phyloP scores from a whole-genome alignment of 23 red algal genomes.

The Gracilaria domingensis region DNA sequence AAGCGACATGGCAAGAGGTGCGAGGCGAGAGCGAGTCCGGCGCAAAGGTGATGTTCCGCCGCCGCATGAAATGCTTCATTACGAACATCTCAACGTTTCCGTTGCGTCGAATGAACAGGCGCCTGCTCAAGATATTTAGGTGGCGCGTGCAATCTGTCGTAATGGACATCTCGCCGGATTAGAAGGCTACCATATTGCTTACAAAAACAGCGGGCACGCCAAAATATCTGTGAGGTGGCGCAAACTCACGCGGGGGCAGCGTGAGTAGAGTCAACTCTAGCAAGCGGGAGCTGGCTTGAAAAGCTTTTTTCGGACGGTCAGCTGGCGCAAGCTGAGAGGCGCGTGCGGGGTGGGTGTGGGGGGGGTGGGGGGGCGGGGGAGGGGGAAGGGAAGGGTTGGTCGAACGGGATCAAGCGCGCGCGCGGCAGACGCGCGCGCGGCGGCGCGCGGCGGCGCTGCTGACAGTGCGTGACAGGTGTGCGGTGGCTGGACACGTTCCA shows the following conservation, averaged over 20 bases:
- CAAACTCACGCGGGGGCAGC: background rate
- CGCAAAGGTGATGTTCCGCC: background rate
- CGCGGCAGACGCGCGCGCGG: background rate
- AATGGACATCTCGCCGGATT: background rate
- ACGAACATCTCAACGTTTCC: background rate
- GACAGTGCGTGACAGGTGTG: background rate
- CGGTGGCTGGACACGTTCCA: slow-evolving; percentile 8
- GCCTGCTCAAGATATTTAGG: background rate
- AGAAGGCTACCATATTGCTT: background rate
- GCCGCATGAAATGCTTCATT: background rate
- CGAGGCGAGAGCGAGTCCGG: too few relatives aligned
- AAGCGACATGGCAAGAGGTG: background rate
- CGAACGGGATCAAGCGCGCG: background rate
- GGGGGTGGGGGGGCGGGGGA: background rate
- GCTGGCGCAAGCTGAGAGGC: too few relatives aligned
- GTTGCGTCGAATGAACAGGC: background rate
- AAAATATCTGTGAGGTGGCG: background rate
- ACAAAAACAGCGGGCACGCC: background rate
- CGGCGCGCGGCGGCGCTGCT: background rate
- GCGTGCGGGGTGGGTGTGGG: too few relatives aligned
- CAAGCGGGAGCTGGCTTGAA: too few relatives aligned
- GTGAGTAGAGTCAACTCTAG: too few relatives aligned
- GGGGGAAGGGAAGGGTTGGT: background rate
- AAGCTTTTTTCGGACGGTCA: too few relatives aligned
- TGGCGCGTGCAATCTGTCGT: background rate